Base-by-base conservation (phyloP, 371 early-diverging fungal genomes). In the Mortierella sp. region DNA sequence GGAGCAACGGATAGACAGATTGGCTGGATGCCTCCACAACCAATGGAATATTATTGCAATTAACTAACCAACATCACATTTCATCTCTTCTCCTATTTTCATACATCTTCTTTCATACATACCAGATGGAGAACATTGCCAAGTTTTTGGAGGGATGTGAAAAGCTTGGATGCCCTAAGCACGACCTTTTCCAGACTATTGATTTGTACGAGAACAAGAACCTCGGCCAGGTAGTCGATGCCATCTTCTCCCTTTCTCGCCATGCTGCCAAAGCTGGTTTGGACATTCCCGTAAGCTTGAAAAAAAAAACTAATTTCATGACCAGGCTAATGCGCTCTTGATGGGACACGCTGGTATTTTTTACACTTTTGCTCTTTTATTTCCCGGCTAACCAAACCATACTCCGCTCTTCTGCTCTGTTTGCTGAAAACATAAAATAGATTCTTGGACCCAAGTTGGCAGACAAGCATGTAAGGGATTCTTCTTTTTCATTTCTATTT, bases 121-220 rank as follows among this genome's bases (percentile, higher is more conserved):
- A 42, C 21, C 87, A 94, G 92, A 96, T 96, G 95, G 97, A 97
- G 81, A 97, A 97, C 88, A 97, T 97, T 85, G 92, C 93, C 75
- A 89, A 86, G 72, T 98, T 98, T 89, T 91, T 97, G 70, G 84
- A 90, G 70, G 92, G 93, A n/a, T 90, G 94, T 38, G 93, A 93
- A 70, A 88, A 90, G 76, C 83, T 96, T 28, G 97, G 97, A 50
- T 95, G 96, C 31, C 96, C 96, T 8, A 93, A 94, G 72, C 90
- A 92, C 77, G 97, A 98, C 77, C 90, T 95, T 24, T 98, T 98
- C 88, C 96, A 96, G 89, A 97, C 98, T 8, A 92, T 97, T 45
- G 98, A 98, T 85, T 89, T 98, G 70, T 97, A 92, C 82, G 98
- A 98, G 81, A 92, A 92, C 84, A 97, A 97, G 88, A 96, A 97